Base-by-base conservation (phyloP, 2,329 filamentous ascomycete species). In the Colletotrichum sp. region DNA sequence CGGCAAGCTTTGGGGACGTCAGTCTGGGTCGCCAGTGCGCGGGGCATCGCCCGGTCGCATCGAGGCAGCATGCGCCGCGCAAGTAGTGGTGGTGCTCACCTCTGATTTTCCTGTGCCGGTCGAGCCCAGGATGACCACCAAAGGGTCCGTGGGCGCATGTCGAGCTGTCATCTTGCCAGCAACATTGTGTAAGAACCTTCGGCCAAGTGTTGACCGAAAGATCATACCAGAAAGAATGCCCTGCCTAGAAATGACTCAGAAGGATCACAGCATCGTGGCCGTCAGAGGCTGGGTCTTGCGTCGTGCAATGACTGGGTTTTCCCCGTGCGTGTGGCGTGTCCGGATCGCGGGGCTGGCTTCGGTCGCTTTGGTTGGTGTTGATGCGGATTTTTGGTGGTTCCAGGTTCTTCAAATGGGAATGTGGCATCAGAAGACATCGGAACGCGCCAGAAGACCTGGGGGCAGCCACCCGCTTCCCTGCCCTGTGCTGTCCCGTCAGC, bases 21-120 rank as follows among this genome's bases (percentile, higher is more conserved):
- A 73, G 61, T 13, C 2, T 18, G 24, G 11, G 8, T 55, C 36
- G 57, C 31, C 12, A 34, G 51, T 15, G 47, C 29, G 29, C 24
- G 9, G 21, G 12, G 27, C 8, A 58, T 11, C 2, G n/a, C 27
- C 33, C 3, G 21, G 13, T 54, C 68, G 29, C 24, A 31, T 15
- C 58, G 54, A 61, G 57, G 55, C 31, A 21, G 57, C 8, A 61
- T 61, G 57, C 57, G 57, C 31, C 31, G 31, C 18, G 12, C 15
- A 2, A 33, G 57, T 3, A 29, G 57, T 31, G 55, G 15, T 27
- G n/a, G 8, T 62, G 76, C 86, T 80, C 87, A 97, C 95, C 86
- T 97, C 93, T 51, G 95, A 98, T 84, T 98, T 98, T 75, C 96
- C 96, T 2, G 96, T 98, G 72, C 96, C 96, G 12, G 96, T 98